Evolutionary conservation across 257 asterid genomes (phyloP).

Genomic region (Ilex aquifolium): DNA sequence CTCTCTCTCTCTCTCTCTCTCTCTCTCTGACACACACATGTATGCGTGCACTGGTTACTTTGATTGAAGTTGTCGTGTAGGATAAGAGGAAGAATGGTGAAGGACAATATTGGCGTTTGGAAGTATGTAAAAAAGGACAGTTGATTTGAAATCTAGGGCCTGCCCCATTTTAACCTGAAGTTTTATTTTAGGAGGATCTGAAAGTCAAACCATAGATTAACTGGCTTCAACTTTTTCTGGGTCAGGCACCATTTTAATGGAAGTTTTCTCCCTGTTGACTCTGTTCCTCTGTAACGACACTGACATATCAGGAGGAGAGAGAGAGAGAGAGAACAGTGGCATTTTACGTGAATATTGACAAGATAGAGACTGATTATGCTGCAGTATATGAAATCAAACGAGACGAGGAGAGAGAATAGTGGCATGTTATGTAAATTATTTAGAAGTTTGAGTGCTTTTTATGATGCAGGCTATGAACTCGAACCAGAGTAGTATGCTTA

Average conservation of each 20-base stretch:
- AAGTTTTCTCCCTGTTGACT: slow-evolving; percentile 33
- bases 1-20: slow-evolving; percentile 3
- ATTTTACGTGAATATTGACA: not conserved
- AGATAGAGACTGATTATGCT: slow-evolving; percentile 7
- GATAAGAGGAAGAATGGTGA: not conserved
- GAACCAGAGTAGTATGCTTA: slow-evolving; percentile 80
- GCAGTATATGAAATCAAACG: slow-evolving; percentile 63
- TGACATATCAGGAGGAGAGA: slow-evolving; percentile 15
- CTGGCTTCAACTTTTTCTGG: slow-evolving; percentile 17
- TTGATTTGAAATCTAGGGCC: slow-evolving; percentile 7
- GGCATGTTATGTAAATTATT: not conserved
- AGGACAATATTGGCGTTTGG: slow-evolving; percentile 41
- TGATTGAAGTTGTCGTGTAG: no score
- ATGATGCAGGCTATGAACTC: slow-evolving; percentile 49
- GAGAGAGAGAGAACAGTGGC: not conserved
- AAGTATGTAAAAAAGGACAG: slow-evolving; percentile 25
- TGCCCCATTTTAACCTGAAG: slow-evolving; percentile 14
- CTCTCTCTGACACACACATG: not conserved
- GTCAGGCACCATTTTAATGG: slow-evolving; percentile 24
- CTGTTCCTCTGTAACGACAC: slow-evolving; percentile 10
- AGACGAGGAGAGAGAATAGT: slow-evolving; percentile 17
- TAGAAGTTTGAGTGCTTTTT: slow-evolving; percentile 10
- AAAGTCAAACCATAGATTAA: slow-evolving; percentile 47
- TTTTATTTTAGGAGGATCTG: slow-evolving; percentile 3
- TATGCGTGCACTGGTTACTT: not conserved